Conservation (phyloP, 129 eudicot genomes). For the Escallonia rubra region DNA sequence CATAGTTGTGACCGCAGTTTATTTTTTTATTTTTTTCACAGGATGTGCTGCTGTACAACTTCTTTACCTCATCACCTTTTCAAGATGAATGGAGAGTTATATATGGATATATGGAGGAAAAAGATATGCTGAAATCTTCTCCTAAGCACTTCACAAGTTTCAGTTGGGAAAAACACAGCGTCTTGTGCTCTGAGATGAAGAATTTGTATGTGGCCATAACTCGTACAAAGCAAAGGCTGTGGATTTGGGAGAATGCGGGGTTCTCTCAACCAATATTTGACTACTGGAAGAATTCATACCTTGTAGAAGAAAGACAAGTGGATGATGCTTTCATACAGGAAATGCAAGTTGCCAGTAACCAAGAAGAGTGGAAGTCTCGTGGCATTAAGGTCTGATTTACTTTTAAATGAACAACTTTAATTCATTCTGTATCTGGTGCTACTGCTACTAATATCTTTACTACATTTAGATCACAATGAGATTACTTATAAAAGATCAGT, state of each 20-base stretch:
- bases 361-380: slow-evolving; percentile 70
- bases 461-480: no score
- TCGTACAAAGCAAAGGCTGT: slow-evolving; percentile 76
- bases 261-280: slow-evolving; percentile 72
- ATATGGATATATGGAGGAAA: slow-evolving; percentile 59
- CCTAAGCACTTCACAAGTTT: slow-evolving; percentile 46
- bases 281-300: slow-evolving; percentile 59
- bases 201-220: slow-evolving; percentile 83
- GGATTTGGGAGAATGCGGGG: slow-evolving; percentile 73
- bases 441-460: no score
- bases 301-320: slow-evolving; percentile 52
- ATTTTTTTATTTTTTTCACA: slow-evolving; percentile 6
- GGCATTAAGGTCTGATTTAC: slow-evolving; percentile 21
- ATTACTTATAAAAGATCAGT: no score
- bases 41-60: slow-evolving; percentile 82
- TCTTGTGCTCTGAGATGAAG: slow-evolving; percentile 73
- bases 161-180: slow-evolving; percentile 44
- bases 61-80: slow-evolving; percentile 75
- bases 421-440: no score
- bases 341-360: slow-evolving; percentile 79
- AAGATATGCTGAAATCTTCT: slow-evolving; percentile 37
- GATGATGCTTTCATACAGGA: slow-evolving; percentile 69
- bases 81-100: slow-evolving; percentile 68
- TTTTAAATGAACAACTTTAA: no score
- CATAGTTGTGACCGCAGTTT: background rate